Base-by-base conservation (phyloP, 768 basidiomycete species). In the Lactarius psammicola region DNA sequence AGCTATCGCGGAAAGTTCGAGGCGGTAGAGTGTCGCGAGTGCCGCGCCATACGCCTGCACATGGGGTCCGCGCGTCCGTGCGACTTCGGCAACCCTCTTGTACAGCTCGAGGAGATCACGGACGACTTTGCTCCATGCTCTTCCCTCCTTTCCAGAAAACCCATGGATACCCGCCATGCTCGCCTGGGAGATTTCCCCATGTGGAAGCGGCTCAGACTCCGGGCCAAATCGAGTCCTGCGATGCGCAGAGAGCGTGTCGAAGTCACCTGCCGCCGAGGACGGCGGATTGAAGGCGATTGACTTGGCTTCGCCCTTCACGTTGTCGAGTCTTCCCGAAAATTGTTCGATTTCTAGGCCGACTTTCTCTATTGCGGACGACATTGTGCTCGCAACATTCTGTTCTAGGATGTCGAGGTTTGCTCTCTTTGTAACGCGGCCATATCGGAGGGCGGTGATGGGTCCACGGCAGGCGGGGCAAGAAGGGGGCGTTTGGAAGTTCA, bases 401-500 rank as follows among this genome's bases (percentile, higher is more conserved):
- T 79, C 79, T 1, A 77, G 69, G 36, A 78, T 71, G 57, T 78
- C 78, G 7, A 80, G 70, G 18, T 71, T 72, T 0, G 77, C 76
- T 23, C 78, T 72, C 65, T 79, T 80, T 30, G 71, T 71, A 23
- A 74, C 66, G 0, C 79, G 76, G 11, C 76, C 74, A 69, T 80
- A 79, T 13, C 79, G 74, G 7, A 70, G 70, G 4, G 75, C 71
- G 1, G 68, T 73, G 70, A 80, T 73, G 2, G 75, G 73, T 4
- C 70, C 71, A 4, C 76, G 73, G 65, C 79, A 80, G 1, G 71
- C 72, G 0, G 80, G 79, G 58, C 80, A 80, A 0, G 63, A 63
- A 0, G 77, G 76, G 7, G 74, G 71, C 5, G 65, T 68, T 42
- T 74, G 72, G 65, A 76, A 75, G 5, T 72, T 73, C 36, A 73